Percentiles rank a stretch among this genome's conserved stretches.
phyloP scores from a whole-genome alignment of 83 land plant genomes.

The Larix sibirica region DNA sequence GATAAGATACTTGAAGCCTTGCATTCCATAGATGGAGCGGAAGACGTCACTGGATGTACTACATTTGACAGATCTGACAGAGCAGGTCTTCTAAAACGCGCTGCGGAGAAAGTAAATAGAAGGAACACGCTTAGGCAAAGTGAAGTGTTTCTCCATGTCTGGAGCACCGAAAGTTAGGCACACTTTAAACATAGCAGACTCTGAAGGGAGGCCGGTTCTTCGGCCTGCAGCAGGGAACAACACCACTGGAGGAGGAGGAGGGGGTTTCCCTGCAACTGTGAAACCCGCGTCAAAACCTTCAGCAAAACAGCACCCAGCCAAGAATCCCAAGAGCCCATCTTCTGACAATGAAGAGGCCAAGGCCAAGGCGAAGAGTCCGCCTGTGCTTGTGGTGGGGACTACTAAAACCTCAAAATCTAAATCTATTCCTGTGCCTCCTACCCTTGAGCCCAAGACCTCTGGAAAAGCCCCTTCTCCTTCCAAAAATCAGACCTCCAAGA shows the following conservation, averaged over 20 bases:
- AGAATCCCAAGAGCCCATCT: conserved; percentile 1
- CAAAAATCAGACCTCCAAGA: conserved; percentile 6
- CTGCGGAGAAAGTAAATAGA: neutral
- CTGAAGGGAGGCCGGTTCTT: conserved; percentile 16
- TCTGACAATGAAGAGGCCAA: conserved; percentile 5
- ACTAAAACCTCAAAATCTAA: neutral
- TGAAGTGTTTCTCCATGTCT: conserved; percentile 10
- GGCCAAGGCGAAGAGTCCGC: too few species aligned
- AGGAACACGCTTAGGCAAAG: neutral
- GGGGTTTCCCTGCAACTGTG: conserved; percentile 6
- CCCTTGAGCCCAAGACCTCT: neutral
- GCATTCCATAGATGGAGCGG: too few species aligned
- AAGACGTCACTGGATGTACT: too few species aligned
- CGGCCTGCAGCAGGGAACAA: conserved; percentile 15
- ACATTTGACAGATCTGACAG: too few species aligned
- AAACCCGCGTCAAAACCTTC: conserved; percentile 7
- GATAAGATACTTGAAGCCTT: too few species aligned
- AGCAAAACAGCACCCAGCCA: neutral
- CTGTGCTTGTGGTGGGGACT: neutral
- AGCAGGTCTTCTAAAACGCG: too few species aligned
- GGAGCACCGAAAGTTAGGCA: conserved; percentile 12
- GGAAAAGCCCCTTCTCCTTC: neutral
- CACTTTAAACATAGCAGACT: conserved; percentile 12
- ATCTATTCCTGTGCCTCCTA: neutral
- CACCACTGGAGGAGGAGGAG: neutral